Conservation (phyloP, 345 rosid species). For the Lagerstroemia speciosa region DNA sequence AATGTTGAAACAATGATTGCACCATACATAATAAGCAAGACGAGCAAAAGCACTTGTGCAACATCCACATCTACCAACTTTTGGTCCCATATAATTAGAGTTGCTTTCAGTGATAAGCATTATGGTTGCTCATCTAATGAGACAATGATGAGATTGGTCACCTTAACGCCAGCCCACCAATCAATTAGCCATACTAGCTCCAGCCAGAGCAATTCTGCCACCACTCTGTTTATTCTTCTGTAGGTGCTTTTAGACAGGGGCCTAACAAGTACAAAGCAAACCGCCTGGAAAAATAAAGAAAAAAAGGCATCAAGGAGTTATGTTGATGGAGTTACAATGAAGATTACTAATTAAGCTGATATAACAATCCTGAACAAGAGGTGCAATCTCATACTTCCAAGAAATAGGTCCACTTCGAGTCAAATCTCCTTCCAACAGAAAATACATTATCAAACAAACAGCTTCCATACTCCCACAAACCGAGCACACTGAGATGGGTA, state of each 20-base stretch:
- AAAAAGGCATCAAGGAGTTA: constrained; percentile 9
- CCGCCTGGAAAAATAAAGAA: constrained; percentile 42
- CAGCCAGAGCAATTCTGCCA: constrained; percentile 84
- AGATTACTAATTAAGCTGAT: background rate
- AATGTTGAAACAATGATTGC: no score
- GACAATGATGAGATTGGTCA: constrained; percentile 10
- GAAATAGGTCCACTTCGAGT: background rate
- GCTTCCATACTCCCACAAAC: no score
- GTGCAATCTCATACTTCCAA: background rate
- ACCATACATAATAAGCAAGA: no score
- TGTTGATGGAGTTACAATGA: background rate
- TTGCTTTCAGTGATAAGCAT: background rate
- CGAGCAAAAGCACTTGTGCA: no score
- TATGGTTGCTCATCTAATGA: background rate
- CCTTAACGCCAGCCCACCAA: constrained; percentile 98
- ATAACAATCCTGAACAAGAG: background rate
- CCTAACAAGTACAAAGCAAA: constrained; percentile 55
- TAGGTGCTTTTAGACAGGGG: constrained; percentile 70
- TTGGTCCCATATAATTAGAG: background rate
- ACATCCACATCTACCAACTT: background rate
- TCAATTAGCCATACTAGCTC: constrained; percentile 88
- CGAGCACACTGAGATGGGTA: no score
- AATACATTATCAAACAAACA: no score
- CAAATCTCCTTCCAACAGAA: background rate
- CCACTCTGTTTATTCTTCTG: constrained; percentile 58